Evolutionary conservation across 192 early-diverging fungal genomes (phyloP).

Genomic region (Mortierella alpina): DNA sequence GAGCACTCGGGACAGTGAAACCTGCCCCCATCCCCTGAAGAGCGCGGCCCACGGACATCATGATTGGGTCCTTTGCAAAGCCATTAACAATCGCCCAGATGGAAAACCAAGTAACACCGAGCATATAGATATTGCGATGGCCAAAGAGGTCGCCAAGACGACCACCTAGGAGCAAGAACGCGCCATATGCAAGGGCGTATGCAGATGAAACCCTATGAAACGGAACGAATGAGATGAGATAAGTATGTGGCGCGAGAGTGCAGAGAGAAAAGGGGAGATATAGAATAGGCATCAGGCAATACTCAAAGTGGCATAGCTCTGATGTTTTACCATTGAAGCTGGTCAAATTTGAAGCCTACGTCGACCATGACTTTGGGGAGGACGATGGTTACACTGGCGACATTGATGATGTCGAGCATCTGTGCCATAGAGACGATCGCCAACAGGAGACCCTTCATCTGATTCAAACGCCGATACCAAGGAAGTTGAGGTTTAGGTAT

Average conservation of each 20-base stretch:
- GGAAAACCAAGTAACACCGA: constrained; percentile 41
- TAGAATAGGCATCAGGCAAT: background rate
- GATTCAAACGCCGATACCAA: constrained; percentile 39
- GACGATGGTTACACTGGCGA: constrained; percentile 15
- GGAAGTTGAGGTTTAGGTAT: background rate
- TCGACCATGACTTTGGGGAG: constrained; percentile 8
- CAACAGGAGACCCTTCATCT: constrained; percentile 32
- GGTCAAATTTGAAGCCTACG: constrained; percentile 14
- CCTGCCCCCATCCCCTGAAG: constrained; percentile 52
- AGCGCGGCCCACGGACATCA: constrained; percentile 47
- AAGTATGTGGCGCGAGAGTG: background rate
- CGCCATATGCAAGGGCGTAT: constrained; percentile 47
- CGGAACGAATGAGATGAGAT: background rate
- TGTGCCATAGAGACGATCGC: constrained; percentile 43
- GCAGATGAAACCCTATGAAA: constrained; percentile 34
- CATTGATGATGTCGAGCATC: constrained; percentile 30
- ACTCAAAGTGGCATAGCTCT: background rate
- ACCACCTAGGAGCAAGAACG: constrained; percentile 46
- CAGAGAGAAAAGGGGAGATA: background rate
- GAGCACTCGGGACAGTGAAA: constrained; percentile 52
- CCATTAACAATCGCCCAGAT: constrained; percentile 48
- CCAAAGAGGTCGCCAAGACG: constrained; percentile 53
- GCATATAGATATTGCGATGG: constrained; percentile 40
- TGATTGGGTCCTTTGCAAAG: constrained; percentile 21
- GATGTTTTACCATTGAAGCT: constrained; percentile 15